A percentile compares a stretch with the other conserved stretches of the same genome.
phyloP scores from a whole-genome alignment of 345 rosid species.

The Pistacia vera region DNA sequence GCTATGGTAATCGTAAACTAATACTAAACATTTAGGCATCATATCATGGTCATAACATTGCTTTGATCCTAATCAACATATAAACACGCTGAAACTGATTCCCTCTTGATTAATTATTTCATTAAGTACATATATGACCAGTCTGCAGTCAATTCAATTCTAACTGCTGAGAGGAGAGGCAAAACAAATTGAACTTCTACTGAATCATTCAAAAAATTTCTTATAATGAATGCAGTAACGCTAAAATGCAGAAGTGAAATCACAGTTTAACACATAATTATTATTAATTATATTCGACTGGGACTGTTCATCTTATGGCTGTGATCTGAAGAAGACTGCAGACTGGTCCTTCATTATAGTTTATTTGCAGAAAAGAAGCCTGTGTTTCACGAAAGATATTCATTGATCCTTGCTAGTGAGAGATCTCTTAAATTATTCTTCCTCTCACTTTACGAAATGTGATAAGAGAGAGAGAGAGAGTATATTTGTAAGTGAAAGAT shows the following conservation, averaged over 20 bases:
- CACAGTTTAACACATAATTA: too few relatives aligned
- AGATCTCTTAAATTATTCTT: constrained; percentile 5
- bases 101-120: neutral
- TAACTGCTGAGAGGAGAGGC: neutral
- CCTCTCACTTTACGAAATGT: constrained; percentile 5
- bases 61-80: too few relatives aligned
- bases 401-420: neutral
- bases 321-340: neutral
- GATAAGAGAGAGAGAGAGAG: neutral
- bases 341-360: neutral
- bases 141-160: neutral
- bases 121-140: neutral
- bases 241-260: too few relatives aligned
- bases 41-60: too few relatives aligned
- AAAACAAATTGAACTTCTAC: neutral
- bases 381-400: neutral
- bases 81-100: neutral
- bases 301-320: too few relatives aligned
- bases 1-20: too few relatives aligned
- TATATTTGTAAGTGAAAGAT: neutral
- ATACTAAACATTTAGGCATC: too few relatives aligned
- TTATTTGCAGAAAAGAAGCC: neutral
- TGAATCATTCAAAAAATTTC: too few relatives aligned
- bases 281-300: too few relatives aligned
- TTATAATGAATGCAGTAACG: too few relatives aligned